These are phyloP conservation scores for Ricinus communis DNA, from an alignment of 345 rosid genomes.

Conservation along the genomic window DNA sequence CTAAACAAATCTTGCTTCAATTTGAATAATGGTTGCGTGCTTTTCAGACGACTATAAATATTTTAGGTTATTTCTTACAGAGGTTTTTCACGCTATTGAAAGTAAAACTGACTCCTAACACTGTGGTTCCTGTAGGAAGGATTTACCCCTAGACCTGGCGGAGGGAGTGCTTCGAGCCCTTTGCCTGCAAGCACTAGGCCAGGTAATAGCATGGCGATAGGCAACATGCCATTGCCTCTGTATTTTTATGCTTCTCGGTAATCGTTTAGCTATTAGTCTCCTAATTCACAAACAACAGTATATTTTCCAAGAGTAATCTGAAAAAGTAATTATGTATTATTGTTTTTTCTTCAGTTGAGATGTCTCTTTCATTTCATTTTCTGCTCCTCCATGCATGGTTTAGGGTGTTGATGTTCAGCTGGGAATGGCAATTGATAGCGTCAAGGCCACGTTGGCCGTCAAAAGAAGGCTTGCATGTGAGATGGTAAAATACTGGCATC, in stretches of 20 bases:
- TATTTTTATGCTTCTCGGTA: not conserved
- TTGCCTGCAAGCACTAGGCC: constrained; percentile 16
- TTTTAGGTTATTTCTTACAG: not conserved
- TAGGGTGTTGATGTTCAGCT: constrained; percentile 8
- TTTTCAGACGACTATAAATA: too few species aligned
- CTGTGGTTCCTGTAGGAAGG: not conserved
- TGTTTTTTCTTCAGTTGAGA: too few species aligned
- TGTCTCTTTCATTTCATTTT: not conserved
- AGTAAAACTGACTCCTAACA: not conserved
- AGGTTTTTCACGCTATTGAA: not conserved
- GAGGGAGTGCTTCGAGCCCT: constrained; percentile 12
- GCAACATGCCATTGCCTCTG: not conserved
- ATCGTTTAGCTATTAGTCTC: too few species aligned
- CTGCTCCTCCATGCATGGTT: not conserved
- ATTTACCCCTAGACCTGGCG: constrained; percentile 9
- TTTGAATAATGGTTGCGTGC: not conserved
- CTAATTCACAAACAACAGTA: too few species aligned
- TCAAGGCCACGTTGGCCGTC: constrained; percentile 15
- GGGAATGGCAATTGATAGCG: constrained; percentile 14
- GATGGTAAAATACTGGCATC: constrained; percentile 18
- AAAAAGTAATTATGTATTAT: too few species aligned
- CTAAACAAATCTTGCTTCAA: not conserved
- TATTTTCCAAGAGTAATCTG: too few species aligned
- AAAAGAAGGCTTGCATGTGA: constrained; percentile 20
- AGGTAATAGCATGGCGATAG: constrained; percentile 3